Evolutionary conservation across 2,329 filamentous ascomycete genomes (phyloP), one percentile per base, ranked within the genome.

Genomic region (Monosporascus ibericus): DNA sequence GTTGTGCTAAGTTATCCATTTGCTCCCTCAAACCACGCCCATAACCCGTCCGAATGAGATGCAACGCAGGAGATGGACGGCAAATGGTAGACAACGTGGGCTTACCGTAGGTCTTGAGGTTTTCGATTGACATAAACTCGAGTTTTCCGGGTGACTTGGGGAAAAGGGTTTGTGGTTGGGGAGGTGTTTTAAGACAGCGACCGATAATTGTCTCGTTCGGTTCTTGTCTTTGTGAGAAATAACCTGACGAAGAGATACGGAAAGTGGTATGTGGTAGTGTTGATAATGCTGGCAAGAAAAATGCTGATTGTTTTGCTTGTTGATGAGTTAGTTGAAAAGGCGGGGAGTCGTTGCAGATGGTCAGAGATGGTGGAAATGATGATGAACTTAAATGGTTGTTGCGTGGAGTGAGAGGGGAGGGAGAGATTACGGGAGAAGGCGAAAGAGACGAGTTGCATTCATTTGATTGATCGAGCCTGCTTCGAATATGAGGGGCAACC

Each of bases 81-180:
- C n/a, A 30, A 17, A 51, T 42, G 48, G 42, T 20, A n/a, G 47
- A 80, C 88, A 72, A 14, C 30, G 30, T 34, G 30, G 15, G 17
- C 42, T 18, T 78, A 94, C 89, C 89, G 86, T 90, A 90, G 82
- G 87, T 86, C 85, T 94, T 94, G 79, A 95, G 88, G 84, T 95
- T 95, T 91, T 94, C 88, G 88, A 94, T 94, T 85, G 90, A 94
- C 90, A 94, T 94, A 92, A 90, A 92, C 87, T 88, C 86, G 85
- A 79, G 80, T 82, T 84, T 85, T 81, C 69, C 70, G 78, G 79
- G 76, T 75, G 65, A 71, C 72, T 66, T 71, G 75, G 78, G 77
- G 79, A 75, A 79, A 70, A 72, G 75, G 72, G 77, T 75, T 70
- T 73, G 62, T 70, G 56, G 64, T 61, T 65, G 62, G 56, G 61